Base-by-base conservation (phyloP, 306 rosid species). In the Vigna reflexopilosa region DNA sequence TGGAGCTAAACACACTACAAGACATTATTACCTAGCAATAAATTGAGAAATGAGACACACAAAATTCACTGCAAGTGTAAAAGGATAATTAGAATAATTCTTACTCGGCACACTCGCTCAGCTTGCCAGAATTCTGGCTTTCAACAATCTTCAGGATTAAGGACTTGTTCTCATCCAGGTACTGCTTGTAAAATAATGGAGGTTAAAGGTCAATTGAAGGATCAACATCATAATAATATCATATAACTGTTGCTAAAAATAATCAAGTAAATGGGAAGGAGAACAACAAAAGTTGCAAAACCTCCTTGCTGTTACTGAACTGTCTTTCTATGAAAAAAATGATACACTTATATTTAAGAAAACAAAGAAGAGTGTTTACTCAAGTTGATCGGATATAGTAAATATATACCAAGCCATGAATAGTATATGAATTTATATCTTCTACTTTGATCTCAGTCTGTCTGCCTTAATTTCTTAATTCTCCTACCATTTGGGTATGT, bases 151-250 rank as follows among this genome's bases (percentile, higher is more conserved):
- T 96, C 90, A 96, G 85, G 80, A 96, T 96, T 72, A 96, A 83
- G n/a, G 99, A 88, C 87, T 96, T 96, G 94, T 96, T 96, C 90
- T 96, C 99, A 66, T 96, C 99, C 91, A 96, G 81, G 75, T 93
- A 96, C 99, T 96, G 92, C 88, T 71, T 67, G 62, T 9, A 75
- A 28, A 48, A 58, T 19, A 51, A 38, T 1, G n/a, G 54, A 52
- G 57, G 77, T 20, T 51, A 67, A 52, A 55, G 40, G 58, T 63
- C 32, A 81, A 54, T 30, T 19, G 6, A 30, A 65, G 48, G 26
- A 13, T 42, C 26, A 17, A 20, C 34, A 45, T 15, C 26, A 63
- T 36, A 49, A 67, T 13, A 16, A 50, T 36, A 44, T n/a, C 22
- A 52, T 48, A 34, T 16, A 72, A 70, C 20, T 50, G 54, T 69